Base-by-base conservation (phyloP, 2,329 filamentous ascomycete genomes). In the Hypoxylon sp. region DNA sequence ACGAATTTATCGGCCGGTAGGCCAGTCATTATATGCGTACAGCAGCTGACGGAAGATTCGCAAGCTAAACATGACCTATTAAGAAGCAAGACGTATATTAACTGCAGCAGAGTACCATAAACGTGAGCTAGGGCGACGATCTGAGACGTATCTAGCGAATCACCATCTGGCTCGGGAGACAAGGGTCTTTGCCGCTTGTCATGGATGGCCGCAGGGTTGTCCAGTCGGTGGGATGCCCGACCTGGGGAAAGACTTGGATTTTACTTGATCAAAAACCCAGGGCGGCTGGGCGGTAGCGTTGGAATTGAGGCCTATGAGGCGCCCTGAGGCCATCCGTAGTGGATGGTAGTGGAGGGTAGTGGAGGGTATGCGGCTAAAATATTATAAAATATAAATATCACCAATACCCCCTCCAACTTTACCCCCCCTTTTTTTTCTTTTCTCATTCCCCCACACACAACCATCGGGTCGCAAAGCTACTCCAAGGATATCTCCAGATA, bases 381-480 rank as follows among this genome's bases (percentile, higher is more conserved):
- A 30, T 35, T n/a, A 42, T 29, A 29, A 49, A 46, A 51, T 68
- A 73, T 70, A 74, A 73, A 74, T 73, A 73, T 73, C 60, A 52
- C 35, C 54, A 55, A 45, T 56, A 63, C 61, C 67, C 70, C 70
- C 64, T 63, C 69, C 63, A 63, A 62, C 60, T 67, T 65, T 68
- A 58, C 65, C 62, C 66, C 61, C 66, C 66, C 73, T 70, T 73
- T 71, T 70, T 73, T 73, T 73, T 74, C 72, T 38, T 70, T 74
- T 74, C 74, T 67, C 73, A 73, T 75, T n/a, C 78, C 79, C 78
- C 78, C 78, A 77, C 73, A n/a, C 78, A 74, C 73, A 76, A 74
- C 69, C 72, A 71, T 73, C 72, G 79, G 80, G 80, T 78, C 79
- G 80, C 81, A 83, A 83, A 83, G 72, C 72, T 69, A 72, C 70